These are phyloP conservation scores for Phalaenopsis aphrodite DNA, from an alignment of 106 monocot genomes.

Conservation along the genomic window DNA sequence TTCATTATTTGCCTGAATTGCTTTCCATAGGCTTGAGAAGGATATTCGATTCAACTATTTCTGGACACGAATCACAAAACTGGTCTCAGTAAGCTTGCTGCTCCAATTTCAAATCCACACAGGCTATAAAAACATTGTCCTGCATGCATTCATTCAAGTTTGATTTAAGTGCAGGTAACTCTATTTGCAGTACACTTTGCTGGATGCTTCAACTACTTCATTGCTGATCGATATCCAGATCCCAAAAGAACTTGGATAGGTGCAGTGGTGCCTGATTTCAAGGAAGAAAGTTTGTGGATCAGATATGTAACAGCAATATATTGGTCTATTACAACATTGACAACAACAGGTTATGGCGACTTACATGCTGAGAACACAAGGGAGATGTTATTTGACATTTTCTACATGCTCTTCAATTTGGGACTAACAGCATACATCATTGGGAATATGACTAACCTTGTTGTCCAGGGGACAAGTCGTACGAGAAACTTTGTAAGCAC, in stretches of 20 bases:
- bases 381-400: conserved; percentile 36
- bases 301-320: conserved; percentile 39
- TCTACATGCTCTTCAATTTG: conserved; percentile 41
- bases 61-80: conserved; percentile 31
- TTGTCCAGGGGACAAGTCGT: conserved; percentile 34
- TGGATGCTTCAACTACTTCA: conserved; percentile 15
- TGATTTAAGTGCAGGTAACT: conserved; percentile 7
- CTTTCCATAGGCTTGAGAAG: conserved; percentile 25
- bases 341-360: conserved; percentile 44
- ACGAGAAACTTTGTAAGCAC: conserved; percentile 34
- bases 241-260: conserved; percentile 43
- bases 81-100: conserved; percentile 14
- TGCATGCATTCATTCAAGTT: background rate
- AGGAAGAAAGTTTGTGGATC: conserved; percentile 25
- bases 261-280: conserved; percentile 33
- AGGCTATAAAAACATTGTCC: too few species aligned
- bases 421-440: conserved; percentile 36
- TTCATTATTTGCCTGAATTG: background rate
- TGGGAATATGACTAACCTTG: conserved; percentile 43
- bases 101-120: too few species aligned
- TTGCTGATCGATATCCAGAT: conserved; percentile 28
- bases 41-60: conserved; percentile 42
- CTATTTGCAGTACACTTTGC: conserved; percentile 18
- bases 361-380: conserved; percentile 35
- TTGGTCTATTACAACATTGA: conserved; percentile 40